phyloP scores from a whole-genome alignment of 768 basidiomycete genomes.

The Gymnopilus junonius region DNA sequence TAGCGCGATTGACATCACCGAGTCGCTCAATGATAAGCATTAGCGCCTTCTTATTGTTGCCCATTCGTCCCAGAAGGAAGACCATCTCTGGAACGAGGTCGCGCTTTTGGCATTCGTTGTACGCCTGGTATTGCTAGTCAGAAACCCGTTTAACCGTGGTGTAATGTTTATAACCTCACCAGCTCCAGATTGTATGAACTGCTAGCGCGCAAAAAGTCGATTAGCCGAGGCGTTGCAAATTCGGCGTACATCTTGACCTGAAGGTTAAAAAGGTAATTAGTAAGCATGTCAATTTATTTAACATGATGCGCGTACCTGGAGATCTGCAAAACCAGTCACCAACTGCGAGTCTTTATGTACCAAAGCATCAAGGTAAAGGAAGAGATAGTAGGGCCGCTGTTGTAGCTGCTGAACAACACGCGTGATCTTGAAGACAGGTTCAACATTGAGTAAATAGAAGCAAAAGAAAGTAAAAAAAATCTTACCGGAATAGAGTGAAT shows the following conservation, averaged over 20 bases:
- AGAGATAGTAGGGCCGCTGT: conserved; percentile 77
- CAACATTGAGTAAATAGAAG: neutral
- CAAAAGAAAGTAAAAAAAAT: conserved; percentile 5
- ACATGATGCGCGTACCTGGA: conserved; percentile 56
- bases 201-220: conserved; percentile 91
- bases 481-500: conserved; percentile 94
- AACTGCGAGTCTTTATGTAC: conserved; percentile 86
- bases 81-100: conserved; percentile 97
- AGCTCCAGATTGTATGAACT: conserved; percentile 90
- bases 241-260: conserved; percentile 93
- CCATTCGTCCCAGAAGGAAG: conserved; percentile 96
- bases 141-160: neutral
- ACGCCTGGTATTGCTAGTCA: conserved; percentile 60
- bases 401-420: conserved; percentile 89
- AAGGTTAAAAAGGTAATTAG: neutral
- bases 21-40: conserved; percentile 94
- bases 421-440: conserved; percentile 57
- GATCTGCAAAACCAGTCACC: conserved; percentile 81
- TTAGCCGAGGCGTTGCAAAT: conserved; percentile 74
- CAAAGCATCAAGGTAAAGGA: conserved; percentile 90
- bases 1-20: conserved; percentile 91
- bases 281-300: neutral
- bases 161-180: conserved; percentile 40
- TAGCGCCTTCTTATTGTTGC: conserved; percentile 94
- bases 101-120: conserved; percentile 79